Evolutionary conservation across 176 grass and related monocot species (phyloP).

Genomic region (Urochloa ruziziensis): DNA sequence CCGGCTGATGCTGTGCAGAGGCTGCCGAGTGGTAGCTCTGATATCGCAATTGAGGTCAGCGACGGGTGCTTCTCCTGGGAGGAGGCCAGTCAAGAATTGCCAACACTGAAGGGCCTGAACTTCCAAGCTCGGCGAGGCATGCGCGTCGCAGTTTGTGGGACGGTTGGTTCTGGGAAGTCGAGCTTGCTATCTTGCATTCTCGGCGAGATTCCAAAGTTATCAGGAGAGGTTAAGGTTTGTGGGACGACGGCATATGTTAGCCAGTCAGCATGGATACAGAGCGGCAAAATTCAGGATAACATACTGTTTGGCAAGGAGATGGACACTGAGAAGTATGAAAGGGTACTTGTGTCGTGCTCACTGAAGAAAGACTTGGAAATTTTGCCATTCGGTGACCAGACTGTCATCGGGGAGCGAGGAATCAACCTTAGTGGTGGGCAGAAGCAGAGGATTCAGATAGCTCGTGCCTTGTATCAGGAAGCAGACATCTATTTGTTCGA

Average conservation of each 20-base stretch:
- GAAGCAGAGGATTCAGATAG: slow-evolving; percentile 58
- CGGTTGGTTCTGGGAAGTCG: slow-evolving; percentile 44
- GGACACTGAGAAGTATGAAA: slow-evolving; percentile 37
- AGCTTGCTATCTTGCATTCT: slow-evolving; percentile 54
- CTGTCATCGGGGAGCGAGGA: slow-evolving; percentile 47
- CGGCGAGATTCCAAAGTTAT: slow-evolving; percentile 50
- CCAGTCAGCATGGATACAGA: slow-evolving; percentile 57
- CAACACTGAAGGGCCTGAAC: slow-evolving; percentile 43
- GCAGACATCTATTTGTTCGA: slow-evolving; percentile 48
- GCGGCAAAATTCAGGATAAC: slow-evolving; percentile 52
- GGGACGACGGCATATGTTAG: slow-evolving; percentile 46
- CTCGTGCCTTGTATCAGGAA: slow-evolving; percentile 48
- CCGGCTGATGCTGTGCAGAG: slow-evolving; percentile 37
- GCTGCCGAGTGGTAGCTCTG: slow-evolving; percentile 31
- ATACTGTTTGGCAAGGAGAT: slow-evolving; percentile 50
- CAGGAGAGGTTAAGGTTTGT: slow-evolving; percentile 42
- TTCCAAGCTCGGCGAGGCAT: slow-evolving; percentile 43
- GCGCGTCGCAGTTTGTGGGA: slow-evolving; percentile 46
- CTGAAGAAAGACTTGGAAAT: slow-evolving; percentile 50
- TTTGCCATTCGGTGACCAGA: slow-evolving; percentile 45
- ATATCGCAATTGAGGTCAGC: slow-evolving; percentile 47
- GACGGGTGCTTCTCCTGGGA: slow-evolving; percentile 46
- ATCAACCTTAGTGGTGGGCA: slow-evolving; percentile 53
- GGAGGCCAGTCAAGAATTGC: slow-evolving; percentile 15
- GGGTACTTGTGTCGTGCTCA: slow-evolving; percentile 34